These are phyloP conservation scores for Boletus eberwhitei DNA, from an alignment of 768 basidiomycete genomes.

Conservation along the genomic window DNA sequence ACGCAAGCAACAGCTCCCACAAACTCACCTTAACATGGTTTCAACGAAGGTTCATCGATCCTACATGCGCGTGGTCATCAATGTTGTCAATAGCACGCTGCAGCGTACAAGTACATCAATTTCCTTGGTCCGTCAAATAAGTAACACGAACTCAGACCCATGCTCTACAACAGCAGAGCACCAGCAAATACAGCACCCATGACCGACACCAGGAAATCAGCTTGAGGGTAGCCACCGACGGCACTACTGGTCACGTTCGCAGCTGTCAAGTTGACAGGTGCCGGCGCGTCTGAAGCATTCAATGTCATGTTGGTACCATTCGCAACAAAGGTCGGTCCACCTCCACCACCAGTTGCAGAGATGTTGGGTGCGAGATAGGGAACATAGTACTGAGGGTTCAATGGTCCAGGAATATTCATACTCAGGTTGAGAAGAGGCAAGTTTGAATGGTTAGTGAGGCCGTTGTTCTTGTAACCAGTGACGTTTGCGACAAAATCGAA, in stretches of 20 bases:
- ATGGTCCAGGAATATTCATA: slow-evolving; percentile 37
- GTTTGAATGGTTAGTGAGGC: slow-evolving; percentile 23
- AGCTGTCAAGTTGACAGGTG: slow-evolving; percentile 40
- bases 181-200: slow-evolving; percentile 11
- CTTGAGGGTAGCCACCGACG: not conserved
- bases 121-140: slow-evolving; percentile 1
- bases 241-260: not conserved
- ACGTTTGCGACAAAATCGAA: slow-evolving; percentile 47
- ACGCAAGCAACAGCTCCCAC: not conserved
- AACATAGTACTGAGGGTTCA: slow-evolving; percentile 37
- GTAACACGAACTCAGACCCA: not conserved
- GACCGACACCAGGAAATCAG: slow-evolving; percentile 4
- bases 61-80: not conserved
- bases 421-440: slow-evolving; percentile 39
- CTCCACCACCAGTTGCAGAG: slow-evolving; percentile 37
- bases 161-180: slow-evolving; percentile 13
- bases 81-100: not conserved
- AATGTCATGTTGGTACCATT: slow-evolving; percentile 30
- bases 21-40: not conserved
- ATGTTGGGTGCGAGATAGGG: slow-evolving; percentile 41
- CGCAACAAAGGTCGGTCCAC: slow-evolving; percentile 37
- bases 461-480: slow-evolving; percentile 44
- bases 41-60: not conserved
- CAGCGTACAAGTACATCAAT: slow-evolving; percentile 1
- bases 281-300: slow-evolving; percentile 28